Percentiles rank a stretch among this genome's conserved stretches.
Evolutionary conservation across 345 rosid genomes (phyloP).

Genomic region (Linum usitatissimum): DNA sequence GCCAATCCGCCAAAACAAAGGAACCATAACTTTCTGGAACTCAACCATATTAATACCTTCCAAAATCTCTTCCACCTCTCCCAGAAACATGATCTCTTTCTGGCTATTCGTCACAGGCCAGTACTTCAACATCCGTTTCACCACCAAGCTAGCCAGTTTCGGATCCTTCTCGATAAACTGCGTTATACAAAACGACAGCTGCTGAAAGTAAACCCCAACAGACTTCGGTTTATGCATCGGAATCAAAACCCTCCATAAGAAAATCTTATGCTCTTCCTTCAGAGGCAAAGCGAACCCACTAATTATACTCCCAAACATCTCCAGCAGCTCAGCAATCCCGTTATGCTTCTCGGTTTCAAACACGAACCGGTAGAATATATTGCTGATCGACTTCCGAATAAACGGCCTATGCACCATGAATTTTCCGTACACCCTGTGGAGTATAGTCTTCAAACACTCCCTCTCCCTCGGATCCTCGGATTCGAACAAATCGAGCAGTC

Average conservation of each 20-base stretch:
- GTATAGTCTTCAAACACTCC: conserved; percentile 63
- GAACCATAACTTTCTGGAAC: conserved; percentile 68
- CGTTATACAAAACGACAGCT: conserved; percentile 55
- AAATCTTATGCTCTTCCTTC: conserved; percentile 90
- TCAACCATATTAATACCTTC: conserved; percentile 63
- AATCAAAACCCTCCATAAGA: conserved; percentile 69
- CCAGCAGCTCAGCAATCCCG: conserved; percentile 74
- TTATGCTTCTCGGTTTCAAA: conserved; percentile 73
- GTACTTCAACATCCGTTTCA: conserved; percentile 60
- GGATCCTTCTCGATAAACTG: conserved; percentile 91
- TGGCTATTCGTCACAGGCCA: conserved; percentile 86
- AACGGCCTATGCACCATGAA: conserved; percentile 91
- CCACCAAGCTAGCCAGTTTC: conserved; percentile 45
- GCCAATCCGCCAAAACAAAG: conserved; percentile 64
- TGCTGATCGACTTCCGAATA: conserved; percentile 61
- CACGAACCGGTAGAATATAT: conserved; percentile 62
- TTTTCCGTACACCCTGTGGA: conserved; percentile 69
- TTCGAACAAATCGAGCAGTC: conserved; percentile 68
- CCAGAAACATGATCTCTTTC: conserved; percentile 82
- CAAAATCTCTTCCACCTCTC: conserved; percentile 75
- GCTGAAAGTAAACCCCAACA: conserved; percentile 67
- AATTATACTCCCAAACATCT: conserved; percentile 74
- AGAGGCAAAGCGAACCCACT: conserved; percentile 79
- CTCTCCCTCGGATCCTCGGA: conserved; percentile 83
- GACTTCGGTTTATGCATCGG: conserved; percentile 84